Base-by-base conservation (phyloP, 2,329 filamentous ascomycete species). In the Botryosphaeria dothidea region DNA sequence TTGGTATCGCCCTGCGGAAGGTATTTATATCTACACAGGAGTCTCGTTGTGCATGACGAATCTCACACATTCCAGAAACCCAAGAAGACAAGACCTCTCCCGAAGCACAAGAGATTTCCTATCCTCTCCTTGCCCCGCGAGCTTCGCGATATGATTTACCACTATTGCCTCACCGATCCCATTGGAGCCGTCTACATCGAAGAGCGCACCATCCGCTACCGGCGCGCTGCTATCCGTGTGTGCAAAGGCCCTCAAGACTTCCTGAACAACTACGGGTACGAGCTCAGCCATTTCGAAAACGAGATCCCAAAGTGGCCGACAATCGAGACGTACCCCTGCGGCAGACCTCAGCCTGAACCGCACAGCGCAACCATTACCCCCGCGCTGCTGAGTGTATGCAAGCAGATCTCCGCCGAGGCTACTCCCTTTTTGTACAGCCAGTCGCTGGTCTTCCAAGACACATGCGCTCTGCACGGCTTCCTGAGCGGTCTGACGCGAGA, bases 41-140 rank as follows among this genome's bases (percentile, higher is more conserved):
- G 0, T n/a, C 17, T 17, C 3, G 15, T 5, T 21, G n/a, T n/a
- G n/a, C n/a, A n/a, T n/a, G n/a, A n/a, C n/a, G n/a, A n/a, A n/a
- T n/a, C 56, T 46, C 27, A 29, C 54, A 9, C 25, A 4, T 3
- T 1, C 27, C 19, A 58, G 54, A 60, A 60, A 34, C 27, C 56
- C 25, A 46, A 41, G 36, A 31, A 45, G 11, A 34, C 27, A 5
- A 49, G 19, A 19, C 69, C 69, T 4, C 72, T 74, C 48, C 70
- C 73, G 3, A 75, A 75, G 60, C 69, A 49, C 62, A 74, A 73
- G 36, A 68, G 72, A 60, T 77, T 78, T 51, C 74, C 72, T 0
- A 77, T 78, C 60, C 65, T 78, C 36, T 8, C 72, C 11, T 70
- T 78, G 0, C 74, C 75, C 0, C 73, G 73, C 2, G 75, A 78